Conservation (phyloP, 805 yeast species). For the Wickerhamomyces hampshirensis region DNA sequence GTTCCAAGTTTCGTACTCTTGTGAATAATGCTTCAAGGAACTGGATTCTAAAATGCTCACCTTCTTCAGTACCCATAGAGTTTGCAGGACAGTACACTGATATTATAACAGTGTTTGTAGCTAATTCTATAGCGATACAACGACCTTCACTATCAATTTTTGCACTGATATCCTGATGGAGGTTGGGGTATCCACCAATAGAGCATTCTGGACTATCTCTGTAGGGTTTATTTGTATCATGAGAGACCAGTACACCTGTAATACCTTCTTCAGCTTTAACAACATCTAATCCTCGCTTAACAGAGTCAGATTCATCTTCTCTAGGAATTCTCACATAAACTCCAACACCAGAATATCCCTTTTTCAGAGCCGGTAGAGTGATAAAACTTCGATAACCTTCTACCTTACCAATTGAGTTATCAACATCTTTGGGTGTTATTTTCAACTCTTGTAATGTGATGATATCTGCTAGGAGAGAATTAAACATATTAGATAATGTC, state of each 20-base stretch:
- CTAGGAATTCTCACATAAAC: slow-evolving; percentile 60
- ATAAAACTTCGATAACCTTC: slow-evolving; percentile 60
- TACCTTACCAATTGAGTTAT: slow-evolving; percentile 44
- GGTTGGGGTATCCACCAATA: slow-evolving; percentile 70
- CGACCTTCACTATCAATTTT: slow-evolving; percentile 82
- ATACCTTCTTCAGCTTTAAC: slow-evolving; percentile 86
- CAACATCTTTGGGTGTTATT: slow-evolving; percentile 46
- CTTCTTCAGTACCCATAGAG: slow-evolving; percentile 66
- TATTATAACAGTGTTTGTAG: slow-evolving; percentile 54
- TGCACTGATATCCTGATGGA: slow-evolving; percentile 33
- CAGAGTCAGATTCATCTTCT: slow-evolving; percentile 35
- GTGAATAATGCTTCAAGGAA: slow-evolving; percentile 57
- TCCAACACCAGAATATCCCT: slow-evolving; percentile 92
- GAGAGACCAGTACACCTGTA: slow-evolving; percentile 51
- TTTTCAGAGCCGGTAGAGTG: slow-evolving; percentile 59
- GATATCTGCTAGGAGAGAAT: slow-evolving; percentile 60
- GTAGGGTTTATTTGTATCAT: slow-evolving; percentile 16
- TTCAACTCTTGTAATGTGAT: slow-evolving; percentile 88
- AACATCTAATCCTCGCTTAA: slow-evolving; percentile 43
- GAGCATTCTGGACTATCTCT: slow-evolving; percentile 17
- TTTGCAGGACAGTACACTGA: slow-evolving; percentile 90
- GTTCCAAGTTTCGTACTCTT: slow-evolving; percentile 53
- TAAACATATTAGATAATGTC: slow-evolving; percentile 38
- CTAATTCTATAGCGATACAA: slow-evolving; percentile 68
- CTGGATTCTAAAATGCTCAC: slow-evolving; percentile 48